A percentile compares a stretch with the other conserved stretches of the same genome.
These are phyloP conservation scores for Rosa chinensis DNA, from an alignment of 306 rosid species.

Conservation along the genomic window DNA sequence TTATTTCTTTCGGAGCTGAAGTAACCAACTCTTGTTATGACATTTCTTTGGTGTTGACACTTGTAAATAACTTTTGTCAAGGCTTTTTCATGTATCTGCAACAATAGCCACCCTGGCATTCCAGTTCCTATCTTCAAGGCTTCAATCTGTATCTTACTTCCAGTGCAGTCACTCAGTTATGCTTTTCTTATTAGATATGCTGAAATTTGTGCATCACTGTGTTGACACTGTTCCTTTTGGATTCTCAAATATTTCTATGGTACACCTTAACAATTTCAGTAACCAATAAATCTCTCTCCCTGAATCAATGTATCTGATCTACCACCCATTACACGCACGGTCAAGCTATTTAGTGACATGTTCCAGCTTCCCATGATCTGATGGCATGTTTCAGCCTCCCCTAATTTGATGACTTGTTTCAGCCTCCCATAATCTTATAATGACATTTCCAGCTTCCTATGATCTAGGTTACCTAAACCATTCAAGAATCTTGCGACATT, in stretches of 20 bases:
- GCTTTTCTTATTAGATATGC: background rate
- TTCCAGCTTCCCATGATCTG: background rate
- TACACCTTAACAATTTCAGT: background rate
- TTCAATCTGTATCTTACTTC: background rate
- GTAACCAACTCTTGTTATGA: background rate
- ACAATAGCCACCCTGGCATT: background rate
- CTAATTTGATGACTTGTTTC: background rate
- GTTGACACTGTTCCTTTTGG: background rate
- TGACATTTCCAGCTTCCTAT: background rate
- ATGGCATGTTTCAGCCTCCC: background rate
- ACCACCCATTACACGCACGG: background rate
- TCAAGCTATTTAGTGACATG: slow-evolving; percentile 6
- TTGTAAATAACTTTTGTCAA: background rate
- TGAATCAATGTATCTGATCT: background rate
- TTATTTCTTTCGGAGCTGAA: background rate
- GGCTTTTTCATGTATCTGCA: background rate
- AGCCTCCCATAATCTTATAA: background rate
- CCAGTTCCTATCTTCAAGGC: background rate
- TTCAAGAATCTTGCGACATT: background rate
- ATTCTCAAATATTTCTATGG: background rate
- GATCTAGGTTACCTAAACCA: background rate
- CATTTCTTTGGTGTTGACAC: background rate
- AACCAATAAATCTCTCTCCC: background rate
- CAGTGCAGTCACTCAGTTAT: background rate
- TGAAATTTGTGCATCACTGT: background rate